A percentile compares a stretch with the other conserved stretches of the same genome.
These are phyloP conservation scores for Calonectria hawksworthii DNA, from an alignment of 2,329 filamentous ascomycete genomes.

Conservation along the genomic window DNA sequence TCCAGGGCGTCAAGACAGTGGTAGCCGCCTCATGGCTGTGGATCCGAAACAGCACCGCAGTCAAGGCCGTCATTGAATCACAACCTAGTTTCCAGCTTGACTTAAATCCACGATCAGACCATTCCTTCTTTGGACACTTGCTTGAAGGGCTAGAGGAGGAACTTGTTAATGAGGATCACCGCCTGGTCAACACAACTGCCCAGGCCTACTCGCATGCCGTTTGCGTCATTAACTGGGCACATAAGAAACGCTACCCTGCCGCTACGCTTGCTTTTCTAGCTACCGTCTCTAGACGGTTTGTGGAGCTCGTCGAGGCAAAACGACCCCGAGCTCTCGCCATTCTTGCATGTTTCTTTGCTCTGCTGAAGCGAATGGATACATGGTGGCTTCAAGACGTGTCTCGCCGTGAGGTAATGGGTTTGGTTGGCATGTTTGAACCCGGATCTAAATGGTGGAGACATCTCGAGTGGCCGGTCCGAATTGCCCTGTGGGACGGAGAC, in stretches of 20 bases:
- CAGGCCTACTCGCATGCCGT: slow-evolving; percentile 75
- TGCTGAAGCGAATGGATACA: slow-evolving; percentile 73
- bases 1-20: slow-evolving; percentile 76
- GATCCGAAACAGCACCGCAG: slow-evolving; percentile 69
- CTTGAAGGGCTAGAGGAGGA: slow-evolving; percentile 71
- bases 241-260: slow-evolving; percentile 70
- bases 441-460: slow-evolving; percentile 73
- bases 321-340: slow-evolving; percentile 74
- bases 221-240: slow-evolving; percentile 77
- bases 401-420: slow-evolving; percentile 74
- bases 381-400: slow-evolving; percentile 82
- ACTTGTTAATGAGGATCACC: slow-evolving; percentile 54
- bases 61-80: slow-evolving; percentile 73
- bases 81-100: slow-evolving; percentile 74
- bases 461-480: slow-evolving; percentile 72
- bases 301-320: slow-evolving; percentile 70
- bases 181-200: slow-evolving; percentile 49
- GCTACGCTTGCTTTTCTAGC: slow-evolving; percentile 75
- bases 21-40: slow-evolving; percentile 76
- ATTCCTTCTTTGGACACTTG: slow-evolving; percentile 73
- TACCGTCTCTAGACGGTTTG: slow-evolving; percentile 72
- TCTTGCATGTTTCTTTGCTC: slow-evolving; percentile 76
- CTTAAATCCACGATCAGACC: slow-evolving; percentile 63
- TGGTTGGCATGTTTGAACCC: slow-evolving; percentile 70
- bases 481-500: slow-evolving; percentile 68